Evolutionary conservation across 2,329 filamentous ascomycete genomes (phyloP).

Genomic region (Arthrinium puccinioides): DNA sequence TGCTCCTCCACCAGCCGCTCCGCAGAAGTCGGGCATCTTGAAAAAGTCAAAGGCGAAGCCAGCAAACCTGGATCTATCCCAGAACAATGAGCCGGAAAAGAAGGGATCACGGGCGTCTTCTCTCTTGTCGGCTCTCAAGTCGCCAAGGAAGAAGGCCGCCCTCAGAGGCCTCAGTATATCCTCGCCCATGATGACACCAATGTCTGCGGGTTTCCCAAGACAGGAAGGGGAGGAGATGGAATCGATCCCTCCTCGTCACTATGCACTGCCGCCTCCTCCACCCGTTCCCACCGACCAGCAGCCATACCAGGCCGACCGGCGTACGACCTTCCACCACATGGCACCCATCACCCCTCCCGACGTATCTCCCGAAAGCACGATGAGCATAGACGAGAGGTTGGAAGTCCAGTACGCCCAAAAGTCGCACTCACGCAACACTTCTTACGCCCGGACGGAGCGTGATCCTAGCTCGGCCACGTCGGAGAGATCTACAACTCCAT

Average conservation of each 20-base stretch:
- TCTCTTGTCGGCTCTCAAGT: constrained; percentile 53
- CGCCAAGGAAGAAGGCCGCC: constrained; percentile 45
- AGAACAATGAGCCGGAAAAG: constrained; percentile 37
- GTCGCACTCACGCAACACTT: constrained; percentile 27
- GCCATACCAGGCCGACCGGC: constrained; percentile 26
- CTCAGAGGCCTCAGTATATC: constrained; percentile 51
- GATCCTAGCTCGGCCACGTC: constrained; percentile 47
- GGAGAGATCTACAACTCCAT: constrained; percentile 40
- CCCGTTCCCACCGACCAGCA: constrained; percentile 43
- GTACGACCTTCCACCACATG: constrained; percentile 20
- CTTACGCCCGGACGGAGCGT: constrained; percentile 30
- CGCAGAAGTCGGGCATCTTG: constrained; percentile 39
- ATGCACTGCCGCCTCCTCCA: constrained; percentile 49
- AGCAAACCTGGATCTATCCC: constrained; percentile 30
- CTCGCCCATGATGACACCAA: constrained; percentile 58
- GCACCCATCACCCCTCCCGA: constrained; percentile 40
- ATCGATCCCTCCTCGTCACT: constrained; percentile 49
- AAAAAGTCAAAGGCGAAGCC: constrained; percentile 31
- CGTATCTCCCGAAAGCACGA: constrained; percentile 37
- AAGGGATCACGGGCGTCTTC: constrained; percentile 51
- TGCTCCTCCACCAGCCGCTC: constrained; percentile 6
- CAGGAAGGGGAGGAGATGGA: constrained; percentile 49
- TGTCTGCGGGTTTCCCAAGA: constrained; percentile 52
- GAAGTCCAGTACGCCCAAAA: constrained; percentile 27
- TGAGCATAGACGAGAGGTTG: constrained; percentile 51